These are phyloP conservation scores for Arthrobotrys iridis DNA, from an alignment of 2,329 filamentous ascomycete species.

Conservation along the genomic window DNA sequence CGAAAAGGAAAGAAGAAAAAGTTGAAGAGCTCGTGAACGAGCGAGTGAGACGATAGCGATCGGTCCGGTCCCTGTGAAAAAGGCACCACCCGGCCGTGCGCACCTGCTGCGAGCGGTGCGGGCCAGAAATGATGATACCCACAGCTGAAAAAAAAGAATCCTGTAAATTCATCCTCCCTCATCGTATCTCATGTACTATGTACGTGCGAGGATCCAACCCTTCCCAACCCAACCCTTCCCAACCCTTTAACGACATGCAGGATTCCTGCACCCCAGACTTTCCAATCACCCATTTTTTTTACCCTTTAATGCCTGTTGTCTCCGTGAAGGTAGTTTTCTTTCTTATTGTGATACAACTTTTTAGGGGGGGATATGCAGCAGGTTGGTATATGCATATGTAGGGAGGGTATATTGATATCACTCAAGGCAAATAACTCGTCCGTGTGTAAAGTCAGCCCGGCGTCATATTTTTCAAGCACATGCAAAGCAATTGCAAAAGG, in stretches of 20 bases:
- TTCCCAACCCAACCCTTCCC: slow-evolving; percentile 11
- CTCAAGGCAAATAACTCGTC: neutral
- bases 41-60: too few species aligned
- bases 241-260: slow-evolving; percentile 32
- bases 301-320: neutral
- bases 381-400: slow-evolving; percentile 3
- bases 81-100: neutral
- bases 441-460: neutral
- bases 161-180: neutral
- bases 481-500: neutral
- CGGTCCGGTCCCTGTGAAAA: too few species aligned
- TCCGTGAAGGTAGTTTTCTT: neutral
- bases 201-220: slow-evolving; percentile 16
- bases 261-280: slow-evolving; percentile 52
- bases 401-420: slow-evolving; percentile 17
- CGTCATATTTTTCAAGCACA: slow-evolving; percentile 5
- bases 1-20: too few species aligned
- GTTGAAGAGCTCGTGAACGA: neutral
- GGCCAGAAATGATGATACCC: neutral
- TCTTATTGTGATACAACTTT: slow-evolving; percentile 36
- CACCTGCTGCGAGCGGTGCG: slow-evolving; percentile 1
- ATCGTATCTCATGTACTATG: slow-evolving; percentile 1
- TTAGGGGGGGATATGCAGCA: slow-evolving; percentile 1
- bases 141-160: too few species aligned
- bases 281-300: neutral